Conservation (phyloP, 2,329 filamentous ascomycete species). For the Akanthomyces dipterigenus region DNA sequence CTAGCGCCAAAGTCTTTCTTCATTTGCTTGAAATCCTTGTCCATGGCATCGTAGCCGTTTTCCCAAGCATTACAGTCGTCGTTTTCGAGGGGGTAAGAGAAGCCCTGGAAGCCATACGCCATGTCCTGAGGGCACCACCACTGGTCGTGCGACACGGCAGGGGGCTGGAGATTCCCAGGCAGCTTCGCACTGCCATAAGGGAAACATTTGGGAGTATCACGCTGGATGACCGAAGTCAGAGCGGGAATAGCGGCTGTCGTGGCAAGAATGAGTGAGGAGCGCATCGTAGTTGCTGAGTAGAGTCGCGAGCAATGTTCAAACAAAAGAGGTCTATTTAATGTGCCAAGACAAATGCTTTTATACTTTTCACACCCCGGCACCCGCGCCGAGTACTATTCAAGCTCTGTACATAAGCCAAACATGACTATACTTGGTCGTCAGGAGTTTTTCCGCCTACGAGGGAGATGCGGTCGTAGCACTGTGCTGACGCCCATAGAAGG, state of each 20-base stretch:
- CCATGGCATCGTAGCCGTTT: constrained; percentile 16
- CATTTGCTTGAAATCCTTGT: constrained; percentile 17
- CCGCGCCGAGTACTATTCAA: not conserved
- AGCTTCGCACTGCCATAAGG: constrained; percentile 15
- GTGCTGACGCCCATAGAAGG: not conserved
- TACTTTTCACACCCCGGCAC: not conserved
- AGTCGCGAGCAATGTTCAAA: too few species aligned
- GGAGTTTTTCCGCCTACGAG: not conserved
- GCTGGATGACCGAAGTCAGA: not conserved
- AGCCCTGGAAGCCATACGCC: constrained; percentile 18
- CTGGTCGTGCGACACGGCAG: constrained; percentile 11
- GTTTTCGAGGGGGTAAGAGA: constrained; percentile 18
- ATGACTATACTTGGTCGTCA: not conserved
- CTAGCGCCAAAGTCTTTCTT: constrained; percentile 18
- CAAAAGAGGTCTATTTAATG: not conserved
- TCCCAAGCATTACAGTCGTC: constrained; percentile 13
- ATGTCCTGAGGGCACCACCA: constrained; percentile 19
- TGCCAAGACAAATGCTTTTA: not conserved
- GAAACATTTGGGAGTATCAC: constrained; percentile 15
- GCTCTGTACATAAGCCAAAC: not conserved
- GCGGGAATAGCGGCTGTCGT: not conserved
- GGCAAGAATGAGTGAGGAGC: not conserved
- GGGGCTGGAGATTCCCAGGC: constrained; percentile 11
- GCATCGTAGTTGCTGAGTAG: not conserved
- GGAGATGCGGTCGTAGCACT: not conserved